A percentile compares a stretch with the other conserved stretches of the same genome.
phyloP scores from a whole-genome alignment of 129 eudicot species.

The Pulicaria dysenterica region DNA sequence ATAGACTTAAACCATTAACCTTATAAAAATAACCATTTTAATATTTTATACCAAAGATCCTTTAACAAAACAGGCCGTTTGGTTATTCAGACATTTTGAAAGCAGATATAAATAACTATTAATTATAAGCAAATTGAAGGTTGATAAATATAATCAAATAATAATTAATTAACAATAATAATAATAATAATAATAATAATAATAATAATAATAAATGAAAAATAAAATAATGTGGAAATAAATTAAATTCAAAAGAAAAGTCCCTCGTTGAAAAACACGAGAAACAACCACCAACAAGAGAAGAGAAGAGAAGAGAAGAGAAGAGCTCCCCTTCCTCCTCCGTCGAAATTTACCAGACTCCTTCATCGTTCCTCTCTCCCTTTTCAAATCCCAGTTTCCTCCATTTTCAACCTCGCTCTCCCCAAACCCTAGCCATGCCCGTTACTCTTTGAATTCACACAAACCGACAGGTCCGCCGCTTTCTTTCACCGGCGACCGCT shows the following conservation, averaged over 20 bases:
- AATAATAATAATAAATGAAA: background rate
- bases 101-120: too few relatives aligned
- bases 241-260: constrained; percentile 4
- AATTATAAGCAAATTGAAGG: too few relatives aligned
- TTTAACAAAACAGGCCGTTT: too few relatives aligned
- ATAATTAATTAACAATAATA: background rate
- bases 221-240: background rate
- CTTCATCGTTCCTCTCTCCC: background rate
- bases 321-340: constrained; percentile 21
- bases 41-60: too few relatives aligned
- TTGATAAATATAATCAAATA: background rate
- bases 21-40: too few relatives aligned
- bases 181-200: too few relatives aligned
- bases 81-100: too few relatives aligned
- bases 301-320: background rate
- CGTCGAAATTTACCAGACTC: constrained; percentile 37
- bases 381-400: constrained; percentile 14
- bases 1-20: too few relatives aligned
- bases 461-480: constrained; percentile 20
- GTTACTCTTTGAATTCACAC: constrained; percentile 11
- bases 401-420: constrained; percentile 17
- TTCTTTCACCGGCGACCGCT: constrained; percentile 34
- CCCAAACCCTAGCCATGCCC: constrained; percentile 55
- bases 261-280: constrained; percentile 44
- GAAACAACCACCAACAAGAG: constrained; percentile 29